phyloP scores from a whole-genome alignment of 352 stramenopile species.

The Saprolegnia diclina region DNA sequence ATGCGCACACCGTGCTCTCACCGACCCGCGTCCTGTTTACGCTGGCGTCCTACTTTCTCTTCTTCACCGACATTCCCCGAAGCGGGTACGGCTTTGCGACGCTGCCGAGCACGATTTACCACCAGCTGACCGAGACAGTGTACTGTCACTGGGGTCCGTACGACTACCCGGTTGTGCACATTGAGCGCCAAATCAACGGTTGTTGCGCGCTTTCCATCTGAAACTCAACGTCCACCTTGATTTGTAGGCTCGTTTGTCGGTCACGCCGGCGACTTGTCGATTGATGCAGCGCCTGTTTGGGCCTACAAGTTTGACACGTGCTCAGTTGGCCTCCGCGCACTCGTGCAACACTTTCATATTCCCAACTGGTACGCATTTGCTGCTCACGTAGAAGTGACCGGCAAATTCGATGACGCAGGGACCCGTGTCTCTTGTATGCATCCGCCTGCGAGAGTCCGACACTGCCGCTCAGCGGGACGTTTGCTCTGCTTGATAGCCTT shows the following conservation, averaged over 20 bases:
- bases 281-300: not conserved
- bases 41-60: conserved; percentile 6
- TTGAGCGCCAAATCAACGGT: not conserved
- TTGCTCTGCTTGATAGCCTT: not conserved
- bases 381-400: no score
- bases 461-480: not conserved
- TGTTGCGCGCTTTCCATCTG: not conserved
- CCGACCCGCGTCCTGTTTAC: no score
- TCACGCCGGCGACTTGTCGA: not conserved
- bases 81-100: conserved; percentile 13
- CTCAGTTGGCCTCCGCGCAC: not conserved
- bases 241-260: conserved; percentile 1
- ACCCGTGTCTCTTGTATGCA: not conserved
- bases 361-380: not conserved
- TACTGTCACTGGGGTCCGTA: not conserved
- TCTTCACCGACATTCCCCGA: conserved; percentile 16
- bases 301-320: conserved; percentile 10
- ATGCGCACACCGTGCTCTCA: no score
- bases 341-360: not conserved
- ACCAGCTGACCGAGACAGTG: not conserved
- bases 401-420: no score
- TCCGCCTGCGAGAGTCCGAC: not conserved
- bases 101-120: not conserved
- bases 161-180: not conserved
- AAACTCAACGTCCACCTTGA: no score